Base-by-base conservation (phyloP, 768 basidiomycete genomes). In the Tricholoma flavovirens region DNA sequence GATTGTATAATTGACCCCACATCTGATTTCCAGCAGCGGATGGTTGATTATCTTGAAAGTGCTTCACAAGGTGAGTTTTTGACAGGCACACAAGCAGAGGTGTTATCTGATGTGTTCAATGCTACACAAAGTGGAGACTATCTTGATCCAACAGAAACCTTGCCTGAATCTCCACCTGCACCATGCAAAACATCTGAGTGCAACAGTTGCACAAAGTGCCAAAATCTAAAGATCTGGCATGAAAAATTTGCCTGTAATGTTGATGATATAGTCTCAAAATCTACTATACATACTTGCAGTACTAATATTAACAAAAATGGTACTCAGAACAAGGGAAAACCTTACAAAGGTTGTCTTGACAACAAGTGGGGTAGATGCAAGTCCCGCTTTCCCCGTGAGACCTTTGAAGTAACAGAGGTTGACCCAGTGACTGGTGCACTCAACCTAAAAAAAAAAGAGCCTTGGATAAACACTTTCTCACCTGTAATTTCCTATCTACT, bases 381-480 rank as follows among this genome's bases (percentile, higher is more conserved):
- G 46, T 67, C 70, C 1, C 40, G 69, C 0, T 78, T 77, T 64
- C 75, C 76, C 15, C 53, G 69, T 15, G 57, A 62, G 7, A n/a
- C 65, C 0, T 58, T 55, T 56, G 2, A 29, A 1, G n/a, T 62
- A 42, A 67, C 69, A 0, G 24, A 50, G 3, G 60, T 74, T 2
- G 70, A 71, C 53, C 35, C 62, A 0, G 29, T 57, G 1, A 69
- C 70, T 24, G 75, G 71, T 2, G 51, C 57, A 54, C 42, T 69
- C 15, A 56, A 61, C 56, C 62, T 73, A 59, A 68, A 69, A 59
- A 73, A 73, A 57, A 5, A 48, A 3, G 75, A 78, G 51, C 42
- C 62, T 7, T 67, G 62, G 71, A 59, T 78, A 0, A 80, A 80
- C 54, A 73, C 63, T 0, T 66, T 71, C 65, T 71, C 19, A 66